Base-by-base conservation (phyloP, 2,329 filamentous ascomycete species). In the Rutstroemia sp. region DNA sequence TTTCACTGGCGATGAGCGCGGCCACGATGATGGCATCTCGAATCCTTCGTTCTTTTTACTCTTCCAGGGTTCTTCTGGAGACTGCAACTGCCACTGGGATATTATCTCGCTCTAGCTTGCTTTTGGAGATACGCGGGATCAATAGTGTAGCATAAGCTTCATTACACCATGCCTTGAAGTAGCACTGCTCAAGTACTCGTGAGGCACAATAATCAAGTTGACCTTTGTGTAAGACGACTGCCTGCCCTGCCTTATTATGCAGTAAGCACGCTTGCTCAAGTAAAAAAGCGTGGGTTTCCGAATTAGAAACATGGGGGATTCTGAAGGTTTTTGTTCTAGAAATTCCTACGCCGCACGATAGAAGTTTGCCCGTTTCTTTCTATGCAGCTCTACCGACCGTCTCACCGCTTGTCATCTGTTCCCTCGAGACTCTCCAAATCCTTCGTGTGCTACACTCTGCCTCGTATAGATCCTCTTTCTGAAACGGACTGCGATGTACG, bases 101-200 rank as follows among this genome's bases (percentile, higher is more conserved):
- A 23, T 39, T n/a, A 37, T 51, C 38, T 27, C 16, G 12, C 34
- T 37, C 38, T 51, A 37, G 10, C 27, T 34, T 51, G 46, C 34
- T 21, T 41, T 44, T 3, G 16, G 16, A 41, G 38, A 37, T 17
- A 9, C 6, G 27, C 10, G 19, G 46, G 38, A 44, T 55, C 46
- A 44, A 50, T 49, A 55, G 52, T 55, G 45, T 50, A 54, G 25
- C 46, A 50, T 55, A 55, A 50, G 46, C 53, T 55, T 50, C 53
- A 27, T 50, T 50, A 44, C n/a, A 27, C 25, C 46, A 50, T 38
- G 52, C 17, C 21, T 27, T 55, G 37, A 50, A 34, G 52, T 37
- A 44, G 52, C 46, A 37, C 50, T 34, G 53, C 37, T 34, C 19
- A 41, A 34, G 46, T 25, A 51, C 25, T 55, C 27, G 25, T 16